A percentile compares a stretch with the other conserved stretches of the same genome.
Evolutionary conservation across 352 stramenopile species (phyloP).

Genomic region (Globisporangium paroecandrum): DNA sequence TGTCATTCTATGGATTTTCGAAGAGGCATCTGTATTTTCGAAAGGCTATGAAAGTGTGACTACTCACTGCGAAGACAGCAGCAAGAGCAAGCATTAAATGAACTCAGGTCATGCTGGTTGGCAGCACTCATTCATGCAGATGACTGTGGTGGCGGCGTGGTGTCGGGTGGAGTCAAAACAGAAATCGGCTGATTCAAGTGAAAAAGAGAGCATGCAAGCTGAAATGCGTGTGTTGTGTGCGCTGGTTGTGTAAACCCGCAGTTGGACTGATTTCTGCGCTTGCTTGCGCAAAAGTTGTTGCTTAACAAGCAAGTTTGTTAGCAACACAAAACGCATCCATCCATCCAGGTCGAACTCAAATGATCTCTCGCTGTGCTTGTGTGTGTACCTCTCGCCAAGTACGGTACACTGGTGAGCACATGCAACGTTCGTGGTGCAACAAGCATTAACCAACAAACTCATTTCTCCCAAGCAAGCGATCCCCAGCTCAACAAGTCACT

Average conservation of each 20-base stretch:
- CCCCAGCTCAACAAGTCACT: background rate
- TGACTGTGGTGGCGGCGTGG: background rate
- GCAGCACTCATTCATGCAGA: background rate
- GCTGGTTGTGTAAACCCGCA: background rate
- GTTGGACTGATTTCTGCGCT: background rate
- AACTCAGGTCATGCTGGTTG: background rate
- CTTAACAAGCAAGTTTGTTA: background rate
- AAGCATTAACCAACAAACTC: background rate
- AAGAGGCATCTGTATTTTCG: background rate
- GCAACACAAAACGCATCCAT: background rate
- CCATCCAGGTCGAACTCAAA: background rate
- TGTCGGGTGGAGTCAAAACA: background rate
- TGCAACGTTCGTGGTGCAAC: background rate
- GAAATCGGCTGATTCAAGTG: background rate
- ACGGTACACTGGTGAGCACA: constrained; percentile 1
- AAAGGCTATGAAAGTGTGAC: background rate
- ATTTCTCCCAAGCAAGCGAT: background rate
- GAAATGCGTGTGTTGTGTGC: background rate
- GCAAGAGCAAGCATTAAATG: background rate
- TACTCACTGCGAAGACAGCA: background rate
- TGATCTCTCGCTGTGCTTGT: background rate
- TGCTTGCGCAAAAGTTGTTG: background rate
- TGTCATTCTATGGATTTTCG: background rate
- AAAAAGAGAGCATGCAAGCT: background rate
- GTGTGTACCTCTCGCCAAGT: background rate